Evolutionary conservation across 257 asterid species (phyloP).

Genomic region (Jasminum sambac): DNA sequence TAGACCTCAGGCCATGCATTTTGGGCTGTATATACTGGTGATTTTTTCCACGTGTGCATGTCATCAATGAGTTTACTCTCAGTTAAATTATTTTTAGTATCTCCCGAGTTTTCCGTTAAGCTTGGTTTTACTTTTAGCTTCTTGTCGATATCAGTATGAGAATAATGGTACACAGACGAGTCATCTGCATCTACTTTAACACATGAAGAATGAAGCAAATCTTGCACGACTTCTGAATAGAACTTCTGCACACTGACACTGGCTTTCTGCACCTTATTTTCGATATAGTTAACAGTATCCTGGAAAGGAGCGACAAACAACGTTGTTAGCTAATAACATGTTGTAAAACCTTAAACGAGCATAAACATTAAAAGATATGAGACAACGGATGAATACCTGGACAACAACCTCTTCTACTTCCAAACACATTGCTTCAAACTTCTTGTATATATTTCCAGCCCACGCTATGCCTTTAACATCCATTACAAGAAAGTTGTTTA

Average conservation of each 20-base stretch:
- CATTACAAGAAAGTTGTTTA: conserved; percentile 37
- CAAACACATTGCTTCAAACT: conserved; percentile 77
- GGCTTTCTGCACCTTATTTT: conserved; percentile 75
- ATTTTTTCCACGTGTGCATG: conserved; percentile 19
- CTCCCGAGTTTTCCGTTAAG: conserved; percentile 29
- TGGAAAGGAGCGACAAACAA: conserved; percentile 24
- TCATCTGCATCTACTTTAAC: conserved; percentile 51
- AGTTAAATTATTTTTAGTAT: conserved; percentile 29
- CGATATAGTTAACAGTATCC: conserved; percentile 76
- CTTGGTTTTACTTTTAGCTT: conserved; percentile 41
- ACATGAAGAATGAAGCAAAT: conserved; percentile 49
- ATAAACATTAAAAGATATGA: background rate
- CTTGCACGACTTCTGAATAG: conserved; percentile 75
- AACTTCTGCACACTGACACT: conserved; percentile 68
- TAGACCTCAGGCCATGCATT: conserved; percentile 24
- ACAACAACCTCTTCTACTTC: conserved; percentile 80
- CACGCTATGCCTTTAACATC: conserved; percentile 72
- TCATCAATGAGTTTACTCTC: conserved; percentile 43
- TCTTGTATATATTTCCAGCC: conserved; percentile 74
- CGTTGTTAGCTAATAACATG: background rate
- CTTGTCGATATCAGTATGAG: conserved; percentile 37
- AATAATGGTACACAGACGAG: conserved; percentile 45
- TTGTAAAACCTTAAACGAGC: background rate
- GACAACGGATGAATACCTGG: conserved; percentile 45
- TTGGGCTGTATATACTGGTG: conserved; percentile 26